Conservation (phyloP, 768 basidiomycete genomes). For the Russula abietina region DNA sequence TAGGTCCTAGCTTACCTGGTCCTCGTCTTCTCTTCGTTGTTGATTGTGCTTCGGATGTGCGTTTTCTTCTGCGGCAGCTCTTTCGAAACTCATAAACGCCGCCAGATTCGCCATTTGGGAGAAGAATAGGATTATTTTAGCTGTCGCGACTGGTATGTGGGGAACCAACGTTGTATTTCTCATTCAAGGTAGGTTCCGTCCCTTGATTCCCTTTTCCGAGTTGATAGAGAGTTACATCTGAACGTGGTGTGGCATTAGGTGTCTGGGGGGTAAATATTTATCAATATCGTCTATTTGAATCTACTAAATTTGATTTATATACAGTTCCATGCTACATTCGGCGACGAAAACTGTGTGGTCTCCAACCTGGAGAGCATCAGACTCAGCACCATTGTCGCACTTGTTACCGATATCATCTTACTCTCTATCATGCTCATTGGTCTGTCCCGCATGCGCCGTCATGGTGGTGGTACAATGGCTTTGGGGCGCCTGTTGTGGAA, state of each 20-base stretch:
- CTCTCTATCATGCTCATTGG: neutral
- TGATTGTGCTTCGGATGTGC: constrained; percentile 13
- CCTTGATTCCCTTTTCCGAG: no score
- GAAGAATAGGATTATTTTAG: neutral
- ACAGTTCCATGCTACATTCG: neutral
- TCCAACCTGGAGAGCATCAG: neutral
- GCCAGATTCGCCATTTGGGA: constrained; percentile 1
- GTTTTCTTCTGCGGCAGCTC: neutral
- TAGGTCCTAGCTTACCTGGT: neutral
- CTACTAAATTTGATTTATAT: neutral
- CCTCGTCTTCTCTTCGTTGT: neutral
- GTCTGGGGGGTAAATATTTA: neutral
- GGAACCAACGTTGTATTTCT: neutral
- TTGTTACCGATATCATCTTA: neutral
- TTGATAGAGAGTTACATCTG: no score
- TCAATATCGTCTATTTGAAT: neutral
- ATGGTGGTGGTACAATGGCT: neutral
- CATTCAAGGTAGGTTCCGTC: neutral
- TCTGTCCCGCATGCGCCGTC: neutral
- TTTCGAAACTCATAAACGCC: neutral
- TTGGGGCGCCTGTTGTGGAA: neutral
- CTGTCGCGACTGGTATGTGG: neutral
- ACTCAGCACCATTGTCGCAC: neutral
- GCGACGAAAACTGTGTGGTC: neutral
- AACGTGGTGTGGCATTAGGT: neutral